Percentiles rank a stretch among this genome's conserved stretches.
phyloP scores from a whole-genome alignment of 352 stramenopile genomes.

The Globisporangium lucens region DNA sequence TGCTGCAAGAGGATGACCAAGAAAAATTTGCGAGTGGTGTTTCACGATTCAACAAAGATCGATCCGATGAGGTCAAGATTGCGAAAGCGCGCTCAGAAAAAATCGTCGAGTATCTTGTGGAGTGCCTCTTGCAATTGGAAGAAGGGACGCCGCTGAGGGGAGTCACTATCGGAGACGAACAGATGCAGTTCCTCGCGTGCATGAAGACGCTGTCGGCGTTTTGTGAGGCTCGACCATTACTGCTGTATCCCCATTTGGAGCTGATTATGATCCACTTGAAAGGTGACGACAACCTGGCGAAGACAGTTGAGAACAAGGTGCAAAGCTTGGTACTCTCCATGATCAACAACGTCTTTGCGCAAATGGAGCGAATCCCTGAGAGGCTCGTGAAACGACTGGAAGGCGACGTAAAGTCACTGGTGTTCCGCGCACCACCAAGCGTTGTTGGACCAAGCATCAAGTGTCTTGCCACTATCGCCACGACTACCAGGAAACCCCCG shows the following conservation, averaged over 20 bases:
- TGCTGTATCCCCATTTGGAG: conserved; percentile 62
- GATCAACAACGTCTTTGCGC: conserved; percentile 51
- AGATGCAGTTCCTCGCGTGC: conserved; percentile 71
- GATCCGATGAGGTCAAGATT: conserved; percentile 43
- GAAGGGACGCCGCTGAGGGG: conserved; percentile 55
- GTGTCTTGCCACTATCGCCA: conserved; percentile 62
- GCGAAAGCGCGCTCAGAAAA: conserved; percentile 51
- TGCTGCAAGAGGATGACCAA: conserved; percentile 37
- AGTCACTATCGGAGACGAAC: conserved; percentile 45
- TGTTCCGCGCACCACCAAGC: conserved; percentile 70
- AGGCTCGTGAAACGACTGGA: conserved; percentile 47
- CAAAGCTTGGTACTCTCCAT: conserved; percentile 64
- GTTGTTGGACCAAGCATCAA: conserved; percentile 77
- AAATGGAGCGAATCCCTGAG: conserved; percentile 47
- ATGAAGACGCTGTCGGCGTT: conserved; percentile 78
- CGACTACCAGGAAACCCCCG: conserved; percentile 36
- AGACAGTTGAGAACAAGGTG: conserved; percentile 49
- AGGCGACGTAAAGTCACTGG: conserved; percentile 56
- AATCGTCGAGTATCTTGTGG: conserved; percentile 64
- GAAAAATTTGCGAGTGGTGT: conserved; percentile 16
- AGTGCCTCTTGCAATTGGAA: conserved; percentile 66
- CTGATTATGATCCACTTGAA: conserved; percentile 74
- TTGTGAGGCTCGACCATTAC: conserved; percentile 57
- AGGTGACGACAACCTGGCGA: conserved; percentile 50
- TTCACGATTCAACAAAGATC: conserved; percentile 34